These are phyloP conservation scores for Pharnaceum exiguum DNA, from an alignment of 148 eudicot genomes.

Conservation along the genomic window DNA sequence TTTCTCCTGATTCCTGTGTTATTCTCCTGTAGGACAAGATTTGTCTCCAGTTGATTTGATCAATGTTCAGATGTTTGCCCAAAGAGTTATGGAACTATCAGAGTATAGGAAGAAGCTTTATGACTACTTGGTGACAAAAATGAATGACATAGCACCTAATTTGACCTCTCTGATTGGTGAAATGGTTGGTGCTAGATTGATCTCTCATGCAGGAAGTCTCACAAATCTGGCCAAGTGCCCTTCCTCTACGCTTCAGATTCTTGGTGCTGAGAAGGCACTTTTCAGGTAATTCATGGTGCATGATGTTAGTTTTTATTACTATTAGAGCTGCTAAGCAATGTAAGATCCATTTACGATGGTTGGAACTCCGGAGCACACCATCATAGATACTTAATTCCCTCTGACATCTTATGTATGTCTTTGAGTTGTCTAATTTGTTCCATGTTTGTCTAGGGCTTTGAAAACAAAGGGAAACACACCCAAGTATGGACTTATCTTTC, in stretches of 20 bases:
- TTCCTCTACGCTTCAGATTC: constrained; percentile 90
- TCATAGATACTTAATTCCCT: too few species aligned
- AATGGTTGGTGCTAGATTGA: constrained; percentile 92
- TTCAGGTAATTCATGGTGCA: constrained; percentile 47
- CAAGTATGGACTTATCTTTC: constrained; percentile 93
- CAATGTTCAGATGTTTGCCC: constrained; percentile 87
- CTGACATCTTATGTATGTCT: too few species aligned
- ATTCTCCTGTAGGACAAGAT: constrained; percentile 70
- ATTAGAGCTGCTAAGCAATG: not conserved
- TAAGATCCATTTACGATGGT: not conserved
- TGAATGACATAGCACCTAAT: constrained; percentile 95
- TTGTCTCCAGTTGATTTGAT: constrained; percentile 84
- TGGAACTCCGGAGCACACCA: not conserved
- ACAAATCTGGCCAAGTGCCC: constrained; percentile 99
- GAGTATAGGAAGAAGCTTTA: constrained; percentile 86
- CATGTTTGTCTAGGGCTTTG: constrained; percentile 56
- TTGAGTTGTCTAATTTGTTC: too few species aligned
- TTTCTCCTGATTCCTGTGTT: not conserved
- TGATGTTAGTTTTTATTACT: not conserved
- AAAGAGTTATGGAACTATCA: constrained; percentile 90
- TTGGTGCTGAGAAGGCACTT: constrained; percentile 97
- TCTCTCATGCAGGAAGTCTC: constrained; percentile 98
- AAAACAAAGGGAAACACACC: constrained; percentile 95
- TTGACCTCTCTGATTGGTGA: constrained; percentile 95
- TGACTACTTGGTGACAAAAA: constrained; percentile 80